Percentiles rank a stretch among this genome's conserved stretches.
These are phyloP conservation scores for Gentiana straminea DNA, from an alignment of 257 asterid species.

Conservation along the genomic window DNA sequence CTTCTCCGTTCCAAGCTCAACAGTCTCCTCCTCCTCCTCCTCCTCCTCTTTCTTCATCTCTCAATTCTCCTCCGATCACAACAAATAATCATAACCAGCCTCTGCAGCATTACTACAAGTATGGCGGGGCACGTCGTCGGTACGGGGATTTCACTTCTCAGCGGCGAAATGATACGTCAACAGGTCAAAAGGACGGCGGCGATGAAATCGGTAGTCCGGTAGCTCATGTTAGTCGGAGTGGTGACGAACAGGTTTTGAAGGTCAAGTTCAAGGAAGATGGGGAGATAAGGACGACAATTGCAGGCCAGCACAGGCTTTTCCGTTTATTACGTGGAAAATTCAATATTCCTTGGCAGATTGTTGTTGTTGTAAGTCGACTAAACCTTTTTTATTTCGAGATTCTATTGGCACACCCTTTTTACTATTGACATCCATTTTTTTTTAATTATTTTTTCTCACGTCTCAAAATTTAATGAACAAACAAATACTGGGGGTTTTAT, in stretches of 20 bases:
- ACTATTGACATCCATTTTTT: too few species aligned
- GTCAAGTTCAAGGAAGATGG: constrained; percentile 13
- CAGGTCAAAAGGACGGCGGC: constrained; percentile 10
- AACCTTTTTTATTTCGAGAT: too few species aligned
- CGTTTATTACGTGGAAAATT: constrained; percentile 24
- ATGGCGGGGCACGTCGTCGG: constrained; percentile 31
- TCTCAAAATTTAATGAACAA: background rate
- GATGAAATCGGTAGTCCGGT: constrained; percentile 8
- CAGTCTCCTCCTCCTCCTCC: constrained; percentile 2
- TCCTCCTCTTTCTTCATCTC: constrained; percentile 6
- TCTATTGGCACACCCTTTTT: too few species aligned
- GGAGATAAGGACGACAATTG: constrained; percentile 12
- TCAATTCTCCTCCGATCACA: background rate
- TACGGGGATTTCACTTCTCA: constrained; percentile 10
- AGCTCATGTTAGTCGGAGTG: constrained; percentile 7
- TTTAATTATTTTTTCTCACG: background rate
- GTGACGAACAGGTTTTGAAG: constrained; percentile 18
- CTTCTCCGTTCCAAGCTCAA: constrained; percentile 19
- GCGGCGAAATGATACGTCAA: constrained; percentile 27
- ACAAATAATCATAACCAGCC: constrained; percentile 15
- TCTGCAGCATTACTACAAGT: constrained; percentile 13
- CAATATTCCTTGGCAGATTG: constrained; percentile 33
- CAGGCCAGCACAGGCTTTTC: constrained; percentile 11
- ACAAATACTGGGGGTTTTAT: too few species aligned
- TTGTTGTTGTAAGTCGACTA: constrained; percentile 32